Percentiles rank a stretch among this genome's conserved stretches.
phyloP scores from a whole-genome alignment of 352 stramenopile genomes.

The Globisporangium nodosum region DNA sequence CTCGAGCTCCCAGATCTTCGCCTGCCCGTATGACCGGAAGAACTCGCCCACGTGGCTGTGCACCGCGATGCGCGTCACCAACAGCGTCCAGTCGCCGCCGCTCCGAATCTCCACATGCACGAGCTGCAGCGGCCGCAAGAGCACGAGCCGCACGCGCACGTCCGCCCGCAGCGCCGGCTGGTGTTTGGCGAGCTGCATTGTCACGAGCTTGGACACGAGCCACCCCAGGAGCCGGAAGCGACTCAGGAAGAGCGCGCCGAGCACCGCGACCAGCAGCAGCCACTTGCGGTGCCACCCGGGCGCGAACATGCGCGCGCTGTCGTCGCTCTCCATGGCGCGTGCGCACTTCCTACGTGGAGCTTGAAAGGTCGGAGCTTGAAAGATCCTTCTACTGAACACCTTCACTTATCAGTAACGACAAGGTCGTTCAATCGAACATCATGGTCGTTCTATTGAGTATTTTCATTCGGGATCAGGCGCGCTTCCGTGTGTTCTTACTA shows the following conservation, averaged over 20 bases:
- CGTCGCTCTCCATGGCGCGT: neutral
- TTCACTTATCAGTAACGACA: no score
- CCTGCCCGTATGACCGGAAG: slow-evolving; percentile 67
- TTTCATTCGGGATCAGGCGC: no score
- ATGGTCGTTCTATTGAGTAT: no score
- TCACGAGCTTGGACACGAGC: slow-evolving; percentile 36
- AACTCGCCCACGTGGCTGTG: slow-evolving; percentile 52
- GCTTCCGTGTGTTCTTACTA: no score
- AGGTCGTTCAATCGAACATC: no score
- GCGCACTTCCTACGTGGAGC: neutral
- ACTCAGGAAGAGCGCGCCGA: slow-evolving; percentile 48
- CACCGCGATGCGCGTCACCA: slow-evolving; percentile 41
- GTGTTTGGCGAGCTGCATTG: slow-evolving; percentile 29
- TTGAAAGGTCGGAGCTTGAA: neutral
- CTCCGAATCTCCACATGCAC: slow-evolving; percentile 37
- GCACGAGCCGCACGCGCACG: slow-evolving; percentile 40
- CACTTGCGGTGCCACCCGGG: slow-evolving; percentile 60
- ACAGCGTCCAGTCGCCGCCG: slow-evolving; percentile 27
- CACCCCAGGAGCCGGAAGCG: slow-evolving; percentile 50
- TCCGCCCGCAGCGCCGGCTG: slow-evolving; percentile 10
- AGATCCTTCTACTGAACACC: neutral
- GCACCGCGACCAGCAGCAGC: slow-evolving; percentile 28
- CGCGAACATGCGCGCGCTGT: slow-evolving; percentile 12
- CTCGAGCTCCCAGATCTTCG: slow-evolving; percentile 58
- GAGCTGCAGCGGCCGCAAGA: slow-evolving; percentile 35